Evolutionary conservation across 176 grass and related monocot genomes (phyloP), one percentile per base, ranked within the genome.

Genomic region (Chrysopogon serrulatus): DNA sequence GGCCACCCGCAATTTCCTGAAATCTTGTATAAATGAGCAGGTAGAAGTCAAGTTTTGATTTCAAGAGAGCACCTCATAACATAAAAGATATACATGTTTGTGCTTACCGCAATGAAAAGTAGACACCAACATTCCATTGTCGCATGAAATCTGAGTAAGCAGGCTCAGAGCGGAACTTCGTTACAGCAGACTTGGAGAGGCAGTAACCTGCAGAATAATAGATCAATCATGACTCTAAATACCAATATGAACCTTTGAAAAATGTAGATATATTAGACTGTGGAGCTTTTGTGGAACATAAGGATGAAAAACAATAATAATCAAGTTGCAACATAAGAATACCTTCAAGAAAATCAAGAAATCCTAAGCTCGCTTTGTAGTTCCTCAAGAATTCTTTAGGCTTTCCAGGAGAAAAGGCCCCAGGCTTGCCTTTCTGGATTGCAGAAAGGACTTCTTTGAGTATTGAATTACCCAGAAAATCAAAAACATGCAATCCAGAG

Each of bases 311-410:
- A 79, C 28, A 79, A 83, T 16, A 59, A 57, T 14, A 74, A 59
- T 13, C 31, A 67, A 69, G 48, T 10, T 4, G 12, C 65, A 77
- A 37, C 42, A 76, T n/a, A 73, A 63, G 10, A 53, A 39, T 92
- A 99, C 93, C 96, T 88, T 99, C 93, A 78, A 99, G 93, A 91
- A 96, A 94, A 45, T 90, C 91, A 92, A 99, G 96, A 83, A 99
- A 92, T 45, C 24, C 71, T 80, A 96, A 87, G 70, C 93, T 99
- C 4, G 91, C 87, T 89, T 92, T 99, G 81, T 96, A 99, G 82
- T 99, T 99, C 85, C 92, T 94, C 26, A 99, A 65, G 64, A 99
- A 99, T 10, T 92, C 91, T 90, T 87, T 87, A 61, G 96, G 96
- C 57, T 91, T 99, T 86, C 96, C 96, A 64, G 96, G 90, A 76